These are phyloP conservation scores for Amphicarpaea edgeworthii DNA, from an alignment of 306 rosid genomes.

Conservation along the genomic window DNA sequence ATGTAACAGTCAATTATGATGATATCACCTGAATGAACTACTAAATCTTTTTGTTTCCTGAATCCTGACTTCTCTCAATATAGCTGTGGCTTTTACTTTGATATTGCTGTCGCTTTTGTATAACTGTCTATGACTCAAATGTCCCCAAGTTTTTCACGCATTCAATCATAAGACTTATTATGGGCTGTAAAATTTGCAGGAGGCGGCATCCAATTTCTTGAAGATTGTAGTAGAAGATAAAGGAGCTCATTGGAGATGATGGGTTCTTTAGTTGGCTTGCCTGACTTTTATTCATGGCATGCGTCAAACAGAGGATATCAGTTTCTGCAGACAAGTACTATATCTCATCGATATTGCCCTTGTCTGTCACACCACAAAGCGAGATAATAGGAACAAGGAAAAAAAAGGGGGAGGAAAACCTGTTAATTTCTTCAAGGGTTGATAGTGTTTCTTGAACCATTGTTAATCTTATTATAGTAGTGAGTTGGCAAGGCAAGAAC, in stretches of 20 bases:
- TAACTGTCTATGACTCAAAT: neutral
- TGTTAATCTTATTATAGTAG: constrained; percentile 41
- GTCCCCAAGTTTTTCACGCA: neutral
- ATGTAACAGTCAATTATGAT: neutral
- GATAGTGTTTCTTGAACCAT: constrained; percentile 39
- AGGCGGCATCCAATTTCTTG: constrained; percentile 88
- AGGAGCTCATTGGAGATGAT: constrained; percentile 49
- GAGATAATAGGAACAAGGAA: constrained; percentile 38
- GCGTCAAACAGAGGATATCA: constrained; percentile 53
- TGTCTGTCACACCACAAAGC: constrained; percentile 45
- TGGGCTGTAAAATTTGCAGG: constrained; percentile 60
- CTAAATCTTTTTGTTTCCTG: no score
- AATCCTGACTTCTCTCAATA: no score
- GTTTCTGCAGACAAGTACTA: constrained; percentile 45
- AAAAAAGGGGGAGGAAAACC: neutral
- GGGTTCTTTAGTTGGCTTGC: constrained; percentile 61
- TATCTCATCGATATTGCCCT: constrained; percentile 42
- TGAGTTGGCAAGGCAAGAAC: constrained; percentile 54
- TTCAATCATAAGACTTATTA: constrained; percentile 21
- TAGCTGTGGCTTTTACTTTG: neutral
- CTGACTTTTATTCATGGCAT: constrained; percentile 66
- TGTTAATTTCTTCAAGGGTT: constrained; percentile 42
- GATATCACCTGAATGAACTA: no score
- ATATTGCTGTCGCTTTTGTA: constrained; percentile 3
- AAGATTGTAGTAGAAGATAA: constrained; percentile 54